Base-by-base conservation (phyloP, 192 early-diverging fungal genomes). In the Globomyces pollinis-pini region DNA sequence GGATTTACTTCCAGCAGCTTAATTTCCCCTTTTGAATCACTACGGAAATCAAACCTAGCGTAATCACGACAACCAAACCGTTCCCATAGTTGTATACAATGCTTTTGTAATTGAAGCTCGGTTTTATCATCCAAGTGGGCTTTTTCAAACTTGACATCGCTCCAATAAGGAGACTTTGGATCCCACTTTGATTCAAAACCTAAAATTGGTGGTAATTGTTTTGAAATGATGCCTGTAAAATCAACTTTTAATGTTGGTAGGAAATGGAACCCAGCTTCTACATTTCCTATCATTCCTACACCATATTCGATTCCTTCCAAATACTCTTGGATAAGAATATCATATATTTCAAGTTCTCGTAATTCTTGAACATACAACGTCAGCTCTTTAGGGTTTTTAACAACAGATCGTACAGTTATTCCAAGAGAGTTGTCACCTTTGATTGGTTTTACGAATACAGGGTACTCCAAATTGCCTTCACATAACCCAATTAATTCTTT, bases 111-210 rank as follows among this genome's bases (percentile, higher is more conserved):
- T 11, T 62, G 32, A 15, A 7, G 12, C 21, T 56, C 54, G 9
- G 64, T 57, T 35, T 36, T 38, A 9, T 38, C 36, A 15, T 63
- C 57, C 13, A 78, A 60, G 4, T 58, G 7, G 1, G 78, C 75
- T 3, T 49, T 52, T 36, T 65, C 55, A 70, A 66, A 80, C 7
- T 57, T 44, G 42, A 80, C 73, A 30, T 76, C 78, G 1, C 59
- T 75, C 78, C 78, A 80, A 51, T 76, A 80, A 31, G 78, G 73
- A 16, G 59, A 63, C 2, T 34, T 70, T n/a, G 78, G 78, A 60
- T 80, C 78, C 78, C 78, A 80, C 62, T 80, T 80, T 50, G 54
- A 60, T 43, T 80, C 78, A 56, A 70, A 80, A 4, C 78, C 78
- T n/a, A 80, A 68, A 60, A 80, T 80, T 9, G 78, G 78, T 6